phyloP scores from a whole-genome alignment of 1,139 yeast genomes.

The Lodderomyces orthopsilosis region DNA sequence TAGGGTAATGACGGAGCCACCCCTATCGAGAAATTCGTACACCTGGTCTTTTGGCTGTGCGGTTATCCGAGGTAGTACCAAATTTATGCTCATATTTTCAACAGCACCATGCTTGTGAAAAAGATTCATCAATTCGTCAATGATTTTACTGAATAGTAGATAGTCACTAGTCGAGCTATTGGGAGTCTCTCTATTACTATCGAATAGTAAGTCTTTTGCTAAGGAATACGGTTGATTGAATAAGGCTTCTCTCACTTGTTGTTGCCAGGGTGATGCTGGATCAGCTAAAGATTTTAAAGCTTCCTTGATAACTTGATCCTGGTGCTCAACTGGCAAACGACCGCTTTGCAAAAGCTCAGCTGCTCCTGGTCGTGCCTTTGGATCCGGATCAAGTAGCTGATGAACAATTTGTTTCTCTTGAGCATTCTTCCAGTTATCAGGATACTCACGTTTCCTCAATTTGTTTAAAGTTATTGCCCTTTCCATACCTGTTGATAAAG shows the following conservation, averaged over 20 bases:
- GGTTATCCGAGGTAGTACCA: constrained; percentile 80
- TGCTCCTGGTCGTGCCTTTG: constrained; percentile 77
- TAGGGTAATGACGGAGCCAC: constrained; percentile 82
- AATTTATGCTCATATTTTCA: constrained; percentile 52
- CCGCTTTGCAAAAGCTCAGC: constrained; percentile 73
- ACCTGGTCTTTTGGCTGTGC: constrained; percentile 61
- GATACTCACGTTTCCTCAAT: constrained; percentile 62
- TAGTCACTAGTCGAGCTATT: constrained; percentile 29
- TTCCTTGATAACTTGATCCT: constrained; percentile 85
- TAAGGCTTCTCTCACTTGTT: constrained; percentile 80
- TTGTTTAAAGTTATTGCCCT: constrained; percentile 67
- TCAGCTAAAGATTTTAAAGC: constrained; percentile 82
- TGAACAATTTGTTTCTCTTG: constrained; percentile 66
- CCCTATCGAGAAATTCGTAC: constrained; percentile 77
- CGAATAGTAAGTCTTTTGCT: constrained; percentile 81
- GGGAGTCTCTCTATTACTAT: constrained; percentile 24
- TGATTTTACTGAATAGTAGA: constrained; percentile 47
- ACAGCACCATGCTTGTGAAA: constrained; percentile 86
- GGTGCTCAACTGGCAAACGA: constrained; percentile 80
- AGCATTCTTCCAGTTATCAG: constrained; percentile 57
- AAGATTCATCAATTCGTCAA: constrained; percentile 53
- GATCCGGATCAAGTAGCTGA: constrained; percentile 72
- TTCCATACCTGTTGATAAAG: constrained; percentile 88
- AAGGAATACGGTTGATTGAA: constrained; percentile 80
- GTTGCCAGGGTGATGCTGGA: constrained; percentile 93